Percentiles rank a stretch among this genome's conserved stretches.
phyloP scores from a whole-genome alignment of 176 grass and related monocot species.

The Paspalum notatum region DNA sequence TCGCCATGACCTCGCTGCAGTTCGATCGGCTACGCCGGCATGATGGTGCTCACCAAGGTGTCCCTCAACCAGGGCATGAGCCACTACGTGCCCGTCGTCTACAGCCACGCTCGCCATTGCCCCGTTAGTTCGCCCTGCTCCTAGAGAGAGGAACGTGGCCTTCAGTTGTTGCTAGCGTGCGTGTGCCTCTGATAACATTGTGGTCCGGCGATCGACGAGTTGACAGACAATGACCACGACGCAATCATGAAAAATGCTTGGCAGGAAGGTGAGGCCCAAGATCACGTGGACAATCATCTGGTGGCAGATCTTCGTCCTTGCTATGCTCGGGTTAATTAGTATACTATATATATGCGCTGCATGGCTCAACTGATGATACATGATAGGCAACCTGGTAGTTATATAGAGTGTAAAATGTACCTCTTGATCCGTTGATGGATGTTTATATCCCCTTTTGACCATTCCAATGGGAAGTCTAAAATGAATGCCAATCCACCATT shows the following conservation, averaged over 20 bases:
- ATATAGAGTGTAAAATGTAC: no score
- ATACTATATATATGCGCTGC: not conserved
- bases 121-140: conserved; percentile 60
- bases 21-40: no score
- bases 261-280: conserved; percentile 73
- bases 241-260: not conserved
- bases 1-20: conserved; percentile 74
- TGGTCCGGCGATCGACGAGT: not conserved
- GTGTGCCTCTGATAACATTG: not conserved
- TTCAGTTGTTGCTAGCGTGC: not conserved
- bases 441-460: no score
- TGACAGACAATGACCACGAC: not conserved
- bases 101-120: conserved; percentile 73
- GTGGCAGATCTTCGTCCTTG: conserved; percentile 80
- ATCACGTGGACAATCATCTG: conserved; percentile 76
- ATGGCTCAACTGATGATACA: no score
- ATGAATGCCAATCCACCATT: no score
- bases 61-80: conserved; percentile 83
- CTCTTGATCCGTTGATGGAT: no score
- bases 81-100: conserved; percentile 85
- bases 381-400: no score
- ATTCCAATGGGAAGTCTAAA: no score
- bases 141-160: conserved; percentile 62
- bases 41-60: conserved; percentile 86
- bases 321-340: conserved; percentile 67